phyloP scores from a whole-genome alignment of 129 eudicot genomes.

The Solidago caesia region DNA sequence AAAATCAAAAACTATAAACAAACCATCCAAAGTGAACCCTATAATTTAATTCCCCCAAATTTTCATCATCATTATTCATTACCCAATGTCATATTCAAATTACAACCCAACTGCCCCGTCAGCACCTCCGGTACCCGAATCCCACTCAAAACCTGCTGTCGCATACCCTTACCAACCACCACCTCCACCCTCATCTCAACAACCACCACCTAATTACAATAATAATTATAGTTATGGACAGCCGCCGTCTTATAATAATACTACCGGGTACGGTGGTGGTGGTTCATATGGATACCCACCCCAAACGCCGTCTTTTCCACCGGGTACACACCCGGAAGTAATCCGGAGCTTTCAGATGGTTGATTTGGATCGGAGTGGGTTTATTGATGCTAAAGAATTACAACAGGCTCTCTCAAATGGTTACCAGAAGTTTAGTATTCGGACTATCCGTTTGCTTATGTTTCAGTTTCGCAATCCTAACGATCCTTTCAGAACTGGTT shows the following conservation, averaged over 20 bases:
- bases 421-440: slow-evolving; percentile 55
- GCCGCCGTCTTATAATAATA: slow-evolving; percentile 2
- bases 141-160: slow-evolving; percentile 31
- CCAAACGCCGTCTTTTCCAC: slow-evolving; percentile 45
- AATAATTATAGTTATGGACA: slow-evolving; percentile 20
- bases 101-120: slow-evolving; percentile 38
- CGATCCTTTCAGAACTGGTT: slow-evolving; percentile 49
- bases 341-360: slow-evolving; percentile 85
- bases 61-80: neutral
- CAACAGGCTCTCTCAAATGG: slow-evolving; percentile 55
- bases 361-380: slow-evolving; percentile 78
- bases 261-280: slow-evolving; percentile 28
- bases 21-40: neutral
- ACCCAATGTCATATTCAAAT: slow-evolving; percentile 29
- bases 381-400: slow-evolving; percentile 73
- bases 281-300: slow-evolving; percentile 25
- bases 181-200: slow-evolving; percentile 27
- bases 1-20: slow-evolving; percentile 1
- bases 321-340: slow-evolving; percentile 80
- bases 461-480: slow-evolving; percentile 53
- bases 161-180: slow-evolving; percentile 46
- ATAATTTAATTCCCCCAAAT: neutral
- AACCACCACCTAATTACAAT: slow-evolving; percentile 18
- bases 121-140: slow-evolving; percentile 57
- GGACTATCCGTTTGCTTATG: slow-evolving; percentile 74